Evolutionary conservation across 2,329 filamentous ascomycete species (phyloP).

Genomic region (Neoarthrinium moseri): DNA sequence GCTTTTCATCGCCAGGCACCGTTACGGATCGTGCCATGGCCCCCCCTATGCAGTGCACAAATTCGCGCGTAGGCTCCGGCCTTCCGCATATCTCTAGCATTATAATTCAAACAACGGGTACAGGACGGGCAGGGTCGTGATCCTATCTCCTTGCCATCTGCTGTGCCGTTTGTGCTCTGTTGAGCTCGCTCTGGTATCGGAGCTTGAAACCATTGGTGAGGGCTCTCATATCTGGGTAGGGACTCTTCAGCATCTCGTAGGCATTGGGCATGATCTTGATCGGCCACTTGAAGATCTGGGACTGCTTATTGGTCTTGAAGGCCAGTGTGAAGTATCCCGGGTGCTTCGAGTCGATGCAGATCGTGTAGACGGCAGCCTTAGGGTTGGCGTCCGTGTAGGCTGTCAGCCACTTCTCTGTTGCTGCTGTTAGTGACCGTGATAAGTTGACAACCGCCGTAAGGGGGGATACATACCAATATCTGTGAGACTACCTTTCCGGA

Average conservation of each 20-base stretch:
- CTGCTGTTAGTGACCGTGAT: slow-evolving; percentile 19
- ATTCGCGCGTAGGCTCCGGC: no score
- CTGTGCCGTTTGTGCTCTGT: slow-evolving; percentile 40
- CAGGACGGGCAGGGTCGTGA: no score
- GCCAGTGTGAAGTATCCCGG: slow-evolving; percentile 94
- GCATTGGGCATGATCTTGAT: slow-evolving; percentile 92
- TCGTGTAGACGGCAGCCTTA: slow-evolving; percentile 87
- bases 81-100: no score
- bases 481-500: slow-evolving; percentile 74
- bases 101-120: no score
- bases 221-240: slow-evolving; percentile 92
- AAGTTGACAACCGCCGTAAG: no score
- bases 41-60: no score
- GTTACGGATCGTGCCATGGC: no score
- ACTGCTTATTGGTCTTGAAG: slow-evolving; percentile 85
- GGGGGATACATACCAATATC: slow-evolving; percentile 75
- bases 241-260: slow-evolving; percentile 84
- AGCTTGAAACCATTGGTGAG: slow-evolving; percentile 97
- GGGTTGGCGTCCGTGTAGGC: slow-evolving; percentile 97
- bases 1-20: no score
- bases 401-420: slow-evolving; percentile 84
- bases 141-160: no score
- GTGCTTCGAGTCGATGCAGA: slow-evolving; percentile 90
- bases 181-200: slow-evolving; percentile 65
- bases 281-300: slow-evolving; percentile 73